These are phyloP conservation scores for Pichia sp. DNA, from an alignment of 1,139 yeast genomes.

Conservation along the genomic window DNA sequence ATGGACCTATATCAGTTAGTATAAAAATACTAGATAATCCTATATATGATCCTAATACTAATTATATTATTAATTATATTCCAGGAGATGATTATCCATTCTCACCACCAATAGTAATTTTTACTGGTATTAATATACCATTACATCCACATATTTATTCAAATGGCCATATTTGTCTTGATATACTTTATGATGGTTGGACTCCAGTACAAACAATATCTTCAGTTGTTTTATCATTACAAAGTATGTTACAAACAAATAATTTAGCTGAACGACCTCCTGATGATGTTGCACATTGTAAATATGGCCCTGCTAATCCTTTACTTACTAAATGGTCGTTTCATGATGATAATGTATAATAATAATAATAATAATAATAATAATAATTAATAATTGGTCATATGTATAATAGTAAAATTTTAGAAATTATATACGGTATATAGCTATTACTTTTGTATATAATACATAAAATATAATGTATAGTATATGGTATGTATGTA, in stretches of 20 bases:
- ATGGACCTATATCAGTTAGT: background rate
- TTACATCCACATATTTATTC: slow-evolving; percentile 69
- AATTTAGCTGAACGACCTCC: slow-evolving; percentile 42
- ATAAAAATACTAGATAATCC: background rate
- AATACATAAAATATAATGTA: too few species aligned
- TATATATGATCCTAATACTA: background rate
- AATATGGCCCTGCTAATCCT: slow-evolving; percentile 54
- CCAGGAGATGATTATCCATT: slow-evolving; percentile 49
- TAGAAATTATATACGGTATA: too few species aligned
- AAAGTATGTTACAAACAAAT: slow-evolving; percentile 58
- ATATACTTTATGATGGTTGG: slow-evolving; percentile 63
- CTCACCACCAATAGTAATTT: slow-evolving; percentile 56
- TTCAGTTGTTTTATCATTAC: slow-evolving; percentile 52
- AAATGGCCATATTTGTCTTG: slow-evolving; percentile 69
- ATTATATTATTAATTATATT: slow-evolving; percentile 7
- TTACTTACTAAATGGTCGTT: slow-evolving; percentile 42
- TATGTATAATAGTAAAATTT: slow-evolving; percentile 4
- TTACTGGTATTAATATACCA: slow-evolving; percentile 42
- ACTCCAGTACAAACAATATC: slow-evolving; percentile 61
- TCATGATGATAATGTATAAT: slow-evolving; percentile 64
- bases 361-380: too few species aligned
- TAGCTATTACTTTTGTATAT: too few species aligned
- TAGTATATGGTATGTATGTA: too few species aligned
- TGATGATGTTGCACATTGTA: slow-evolving; percentile 46
- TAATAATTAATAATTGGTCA: too few species aligned